A percentile compares a stretch with the other conserved stretches of the same genome.
These are phyloP conservation scores for Pistacia integerrima DNA, from an alignment of 345 rosid species.

Conservation along the genomic window DNA sequence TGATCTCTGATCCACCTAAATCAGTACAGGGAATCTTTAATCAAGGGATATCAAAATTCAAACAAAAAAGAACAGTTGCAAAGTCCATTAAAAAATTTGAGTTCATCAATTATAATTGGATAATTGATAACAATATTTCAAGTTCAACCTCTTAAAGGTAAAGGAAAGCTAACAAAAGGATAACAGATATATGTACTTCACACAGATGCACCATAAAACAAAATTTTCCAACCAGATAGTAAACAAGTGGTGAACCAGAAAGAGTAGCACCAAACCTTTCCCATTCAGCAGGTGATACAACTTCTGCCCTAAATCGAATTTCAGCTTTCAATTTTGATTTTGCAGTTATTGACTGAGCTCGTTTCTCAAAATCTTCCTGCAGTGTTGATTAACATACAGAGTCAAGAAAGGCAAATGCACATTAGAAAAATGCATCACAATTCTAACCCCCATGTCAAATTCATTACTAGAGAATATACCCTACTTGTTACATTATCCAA, in stretches of 20 bases:
- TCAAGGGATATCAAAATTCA: conserved; percentile 16
- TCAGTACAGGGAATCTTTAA: conserved; percentile 14
- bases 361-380: conserved; percentile 88
- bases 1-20: conserved; percentile 92
- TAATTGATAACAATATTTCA: no score
- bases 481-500: not conserved
- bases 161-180: not conserved
- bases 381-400: conserved; percentile 24
- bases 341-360: conserved; percentile 75
- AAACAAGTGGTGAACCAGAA: conserved; percentile 2
- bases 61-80: conserved; percentile 4
- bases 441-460: not conserved
- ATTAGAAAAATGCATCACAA: not conserved
- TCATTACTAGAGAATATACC: not conserved
- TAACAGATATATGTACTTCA: not conserved
- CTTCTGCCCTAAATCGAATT: conserved; percentile 77
- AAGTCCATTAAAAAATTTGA: conserved; percentile 1
- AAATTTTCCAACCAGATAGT: not conserved
- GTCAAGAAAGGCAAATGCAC: conserved; percentile 15
- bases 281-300: conserved; percentile 79
- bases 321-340: conserved; percentile 90
- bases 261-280: conserved; percentile 65
- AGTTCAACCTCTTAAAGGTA: not conserved
- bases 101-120: not conserved
- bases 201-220: not conserved